These are phyloP conservation scores for Podila verticillata DNA, from an alignment of 192 early-diverging fungal genomes.

Conservation along the genomic window DNA sequence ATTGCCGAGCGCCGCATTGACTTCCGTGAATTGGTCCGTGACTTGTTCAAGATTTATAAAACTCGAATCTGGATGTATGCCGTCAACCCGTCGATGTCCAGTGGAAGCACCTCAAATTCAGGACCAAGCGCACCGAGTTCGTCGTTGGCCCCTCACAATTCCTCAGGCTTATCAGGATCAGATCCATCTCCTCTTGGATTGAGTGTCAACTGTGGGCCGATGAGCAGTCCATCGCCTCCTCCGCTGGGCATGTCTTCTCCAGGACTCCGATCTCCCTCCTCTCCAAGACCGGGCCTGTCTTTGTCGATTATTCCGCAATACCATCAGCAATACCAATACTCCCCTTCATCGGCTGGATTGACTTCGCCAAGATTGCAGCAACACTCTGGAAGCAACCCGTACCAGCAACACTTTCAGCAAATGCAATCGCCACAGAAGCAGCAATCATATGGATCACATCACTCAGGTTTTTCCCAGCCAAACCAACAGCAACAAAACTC, in stretches of 20 bases:
- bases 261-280: too few relatives aligned
- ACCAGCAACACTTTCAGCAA: not conserved
- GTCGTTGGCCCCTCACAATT: not conserved
- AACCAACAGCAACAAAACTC: constrained; percentile 8
- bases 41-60: constrained; percentile 97
- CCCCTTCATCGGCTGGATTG: not conserved
- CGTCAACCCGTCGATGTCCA: constrained; percentile 36
- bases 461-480: not conserved
- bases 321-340: not conserved
- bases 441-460: too few relatives aligned
- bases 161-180: not conserved
- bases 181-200: not conserved
- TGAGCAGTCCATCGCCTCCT: too few relatives aligned
- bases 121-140: constrained; percentile 15
- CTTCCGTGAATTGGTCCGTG: constrained; percentile 94
- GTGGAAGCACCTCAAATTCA: not conserved
- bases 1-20: constrained; percentile 93
- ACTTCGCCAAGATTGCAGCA: not conserved
- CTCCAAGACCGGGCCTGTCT: too few relatives aligned
- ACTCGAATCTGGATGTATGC: constrained; percentile 96
- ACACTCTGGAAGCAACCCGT: not conserved
- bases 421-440: too few relatives aligned
- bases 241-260: too few relatives aligned
- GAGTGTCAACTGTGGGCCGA: too few relatives aligned
- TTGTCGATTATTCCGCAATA: too few relatives aligned